A percentile compares a stretch with the other conserved stretches of the same genome.
Evolutionary conservation across 176 grass and related monocot genomes (phyloP).

Genomic region (Chloris gayana): DNA sequence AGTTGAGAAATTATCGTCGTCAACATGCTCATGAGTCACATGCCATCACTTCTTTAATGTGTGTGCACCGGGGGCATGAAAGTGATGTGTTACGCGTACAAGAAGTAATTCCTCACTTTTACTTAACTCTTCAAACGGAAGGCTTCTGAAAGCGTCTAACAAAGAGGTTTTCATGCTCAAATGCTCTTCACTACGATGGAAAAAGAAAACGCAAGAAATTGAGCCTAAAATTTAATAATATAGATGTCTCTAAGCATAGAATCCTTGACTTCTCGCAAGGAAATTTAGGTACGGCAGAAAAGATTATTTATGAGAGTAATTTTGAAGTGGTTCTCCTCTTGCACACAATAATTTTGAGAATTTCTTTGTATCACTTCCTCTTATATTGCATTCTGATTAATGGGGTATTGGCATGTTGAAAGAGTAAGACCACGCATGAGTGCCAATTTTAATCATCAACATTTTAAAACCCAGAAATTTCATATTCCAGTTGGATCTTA

Average conservation of each 20-base stretch:
- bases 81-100: conserved; percentile 16
- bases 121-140: background rate
- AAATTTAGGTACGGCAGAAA: background rate
- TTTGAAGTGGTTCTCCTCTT: background rate
- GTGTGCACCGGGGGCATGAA: background rate
- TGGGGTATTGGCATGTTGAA: background rate
- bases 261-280: background rate
- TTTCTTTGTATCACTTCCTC: background rate
- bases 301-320: background rate
- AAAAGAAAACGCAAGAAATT: background rate
- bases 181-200: conserved; percentile 14
- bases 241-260: too few species aligned
- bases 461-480: background rate
- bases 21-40: conserved; percentile 6
- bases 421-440: background rate
- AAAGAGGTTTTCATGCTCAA: conserved; percentile 5
- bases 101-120: conserved; percentile 24
- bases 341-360: background rate
- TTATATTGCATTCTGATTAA: background rate
- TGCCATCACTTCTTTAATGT: too few species aligned
- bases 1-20: conserved; percentile 24
- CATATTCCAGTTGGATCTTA: background rate
- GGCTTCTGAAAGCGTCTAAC: background rate
- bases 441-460: background rate
- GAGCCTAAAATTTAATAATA: too few species aligned